Evolutionary conservation across 768 basidiomycete species (phyloP).

Genomic region (Boletales sp.): DNA sequence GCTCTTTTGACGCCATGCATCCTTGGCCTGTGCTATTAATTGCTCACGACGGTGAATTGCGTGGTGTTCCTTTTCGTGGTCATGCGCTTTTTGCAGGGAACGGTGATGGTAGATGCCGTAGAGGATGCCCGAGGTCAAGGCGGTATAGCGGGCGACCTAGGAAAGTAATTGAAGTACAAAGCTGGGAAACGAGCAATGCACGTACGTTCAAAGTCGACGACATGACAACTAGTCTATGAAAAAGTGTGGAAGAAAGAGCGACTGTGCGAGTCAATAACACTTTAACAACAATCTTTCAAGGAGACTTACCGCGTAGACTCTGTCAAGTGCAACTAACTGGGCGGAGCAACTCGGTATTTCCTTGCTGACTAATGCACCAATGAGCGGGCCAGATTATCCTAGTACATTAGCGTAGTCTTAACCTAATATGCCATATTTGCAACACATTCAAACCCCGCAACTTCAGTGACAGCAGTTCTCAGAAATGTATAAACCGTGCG

Average conservation of each 20-base stretch:
- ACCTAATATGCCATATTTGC: too few species aligned
- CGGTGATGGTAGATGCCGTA: slow-evolving; percentile 93
- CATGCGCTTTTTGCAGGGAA: slow-evolving; percentile 78
- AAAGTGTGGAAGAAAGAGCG: slow-evolving; percentile 10
- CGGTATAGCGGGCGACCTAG: slow-evolving; percentile 93
- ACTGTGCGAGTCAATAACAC: not conserved
- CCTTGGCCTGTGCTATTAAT: slow-evolving; percentile 81
- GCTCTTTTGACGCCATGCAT: slow-evolving; percentile 81
- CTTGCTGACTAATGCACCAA: slow-evolving; percentile 28
- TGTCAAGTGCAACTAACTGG: slow-evolving; percentile 11
- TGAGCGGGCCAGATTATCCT: too few species aligned
- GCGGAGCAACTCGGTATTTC: slow-evolving; percentile 28
- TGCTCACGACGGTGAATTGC: slow-evolving; percentile 71
- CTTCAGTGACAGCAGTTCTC: too few species aligned
- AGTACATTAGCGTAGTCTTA: too few species aligned
- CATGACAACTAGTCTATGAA: slow-evolving; percentile 38
- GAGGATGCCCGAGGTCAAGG: slow-evolving; percentile 78
- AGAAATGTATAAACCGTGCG: too few species aligned
- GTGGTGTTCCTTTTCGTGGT: slow-evolving; percentile 71
- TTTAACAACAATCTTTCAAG: too few species aligned
- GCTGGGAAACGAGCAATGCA: slow-evolving; percentile 7
- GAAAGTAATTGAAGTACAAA: not conserved
- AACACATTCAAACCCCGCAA: too few species aligned
- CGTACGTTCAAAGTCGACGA: slow-evolving; percentile 76
- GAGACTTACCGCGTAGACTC: not conserved